Evolutionary conservation across 2,329 filamentous ascomycete genomes (phyloP).

Genomic region (Fonsecaea erecta): DNA sequence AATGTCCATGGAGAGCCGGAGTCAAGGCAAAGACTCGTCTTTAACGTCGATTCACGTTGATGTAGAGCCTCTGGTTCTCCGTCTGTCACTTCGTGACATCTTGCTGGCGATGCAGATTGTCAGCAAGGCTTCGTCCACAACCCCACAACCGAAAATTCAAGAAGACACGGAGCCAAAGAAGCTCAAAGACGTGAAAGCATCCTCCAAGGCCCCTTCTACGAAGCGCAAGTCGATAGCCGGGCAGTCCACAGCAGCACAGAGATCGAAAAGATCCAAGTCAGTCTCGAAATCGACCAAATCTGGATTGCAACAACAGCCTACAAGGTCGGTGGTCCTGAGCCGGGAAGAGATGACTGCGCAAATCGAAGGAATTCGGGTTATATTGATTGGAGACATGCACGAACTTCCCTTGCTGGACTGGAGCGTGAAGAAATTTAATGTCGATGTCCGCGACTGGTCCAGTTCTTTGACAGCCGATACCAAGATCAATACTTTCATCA

Average conservation of each 20-base stretch:
- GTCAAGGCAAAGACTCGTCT: slow-evolving; percentile 63
- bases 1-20: slow-evolving; percentile 78
- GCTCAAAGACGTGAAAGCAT: slow-evolving; percentile 50
- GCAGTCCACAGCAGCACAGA: slow-evolving; percentile 50
- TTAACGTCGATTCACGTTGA: slow-evolving; percentile 82
- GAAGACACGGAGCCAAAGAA: slow-evolving; percentile 60
- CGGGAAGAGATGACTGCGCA: slow-evolving; percentile 83
- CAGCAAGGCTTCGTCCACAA: slow-evolving; percentile 71
- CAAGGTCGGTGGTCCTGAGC: slow-evolving; percentile 60
- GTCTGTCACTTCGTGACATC: slow-evolving; percentile 91
- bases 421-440: slow-evolving; percentile 86
- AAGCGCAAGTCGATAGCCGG: slow-evolving; percentile 56
- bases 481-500: slow-evolving; percentile 90
- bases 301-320: slow-evolving; percentile 42
- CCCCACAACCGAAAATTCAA: slow-evolving; percentile 50
- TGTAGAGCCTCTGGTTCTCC: slow-evolving; percentile 86
- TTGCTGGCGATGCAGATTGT: slow-evolving; percentile 91
- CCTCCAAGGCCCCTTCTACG: slow-evolving; percentile 43
- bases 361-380: slow-evolving; percentile 85
- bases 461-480: slow-evolving; percentile 83
- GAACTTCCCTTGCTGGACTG: slow-evolving; percentile 94
- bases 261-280: slow-evolving; percentile 52
- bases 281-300: slow-evolving; percentile 48
- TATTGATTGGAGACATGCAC: slow-evolving; percentile 93
- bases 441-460: slow-evolving; percentile 89